These are phyloP conservation scores for Caryocar brasiliense DNA, from an alignment of 441 rosid species.

Conservation along the genomic window DNA sequence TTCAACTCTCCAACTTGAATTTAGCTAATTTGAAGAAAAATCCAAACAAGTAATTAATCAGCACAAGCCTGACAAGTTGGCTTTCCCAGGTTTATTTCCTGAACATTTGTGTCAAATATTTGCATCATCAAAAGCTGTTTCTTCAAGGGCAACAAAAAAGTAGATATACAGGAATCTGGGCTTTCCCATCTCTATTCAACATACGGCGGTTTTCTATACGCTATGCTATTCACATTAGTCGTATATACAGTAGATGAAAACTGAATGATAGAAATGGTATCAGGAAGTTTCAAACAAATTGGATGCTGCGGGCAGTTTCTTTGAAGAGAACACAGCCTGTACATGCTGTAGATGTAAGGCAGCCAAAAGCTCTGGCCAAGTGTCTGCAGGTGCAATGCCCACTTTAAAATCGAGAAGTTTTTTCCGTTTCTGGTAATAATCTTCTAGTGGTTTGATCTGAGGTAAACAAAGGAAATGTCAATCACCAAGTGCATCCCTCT, in stretches of 20 bases:
- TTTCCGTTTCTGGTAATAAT: slow-evolving; percentile 32
- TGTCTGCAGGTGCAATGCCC: slow-evolving; percentile 24
- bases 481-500: no score
- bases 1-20: no score
- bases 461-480: not conserved
- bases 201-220: not conserved
- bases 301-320: slow-evolving; percentile 2
- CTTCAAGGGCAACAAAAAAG: not conserved
- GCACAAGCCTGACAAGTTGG: no score
- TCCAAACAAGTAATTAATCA: no score
- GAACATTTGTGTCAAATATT: no score
- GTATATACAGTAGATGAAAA: not conserved
- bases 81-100: no score
- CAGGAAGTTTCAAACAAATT: not conserved
- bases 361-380: slow-evolving; percentile 42
- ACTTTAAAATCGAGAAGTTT: slow-evolving; percentile 43
- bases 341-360: slow-evolving; percentile 32
- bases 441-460: slow-evolving; percentile 43
- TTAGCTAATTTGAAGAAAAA: no score
- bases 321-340: slow-evolving; percentile 12
- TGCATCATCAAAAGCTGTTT: not conserved
- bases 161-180: not conserved
- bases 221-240: not conserved
- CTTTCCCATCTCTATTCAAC: not conserved
- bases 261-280: not conserved